Conservation (phyloP, 192 early-diverging fungal genomes). For the Rhizoclosmatium sp. region DNA sequence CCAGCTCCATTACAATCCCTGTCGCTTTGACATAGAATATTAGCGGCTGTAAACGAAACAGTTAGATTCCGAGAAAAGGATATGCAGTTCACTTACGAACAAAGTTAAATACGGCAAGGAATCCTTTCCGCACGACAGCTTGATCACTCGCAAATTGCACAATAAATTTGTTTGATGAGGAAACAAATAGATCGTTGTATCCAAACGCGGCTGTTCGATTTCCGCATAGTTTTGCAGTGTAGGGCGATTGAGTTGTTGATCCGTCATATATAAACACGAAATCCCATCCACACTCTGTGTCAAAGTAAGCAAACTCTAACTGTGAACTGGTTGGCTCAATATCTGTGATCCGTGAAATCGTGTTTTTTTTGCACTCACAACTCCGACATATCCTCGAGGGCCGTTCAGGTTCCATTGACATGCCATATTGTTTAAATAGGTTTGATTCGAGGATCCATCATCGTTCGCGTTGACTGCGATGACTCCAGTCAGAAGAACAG, state of each 20-base stretch:
- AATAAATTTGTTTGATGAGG: constrained; percentile 28
- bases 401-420: constrained; percentile 10
- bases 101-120: constrained; percentile 40
- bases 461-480: constrained; percentile 10
- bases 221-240: constrained; percentile 41
- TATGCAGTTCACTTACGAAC: constrained; percentile 25
- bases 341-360: background rate
- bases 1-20: constrained; percentile 35
- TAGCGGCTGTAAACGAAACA: constrained; percentile 1
- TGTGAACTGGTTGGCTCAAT: background rate
- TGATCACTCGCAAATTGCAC: constrained; percentile 40
- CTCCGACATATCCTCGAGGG: constrained; percentile 4
- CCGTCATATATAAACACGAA: constrained; percentile 26
- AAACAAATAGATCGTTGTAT: constrained; percentile 32
- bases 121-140: constrained; percentile 34
- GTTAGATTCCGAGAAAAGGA: background rate
- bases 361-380: background rate
- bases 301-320: constrained; percentile 29
- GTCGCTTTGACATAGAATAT: constrained; percentile 1
- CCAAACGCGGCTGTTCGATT: constrained; percentile 12
- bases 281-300: constrained; percentile 38
- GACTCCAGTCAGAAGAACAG: constrained; percentile 8
- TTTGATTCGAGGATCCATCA: background rate
- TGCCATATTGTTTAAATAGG: constrained; percentile 4
- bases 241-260: background rate